phyloP scores from a whole-genome alignment of 1,284 basidiomycete genomes.

The Fomes fomentarius region DNA sequence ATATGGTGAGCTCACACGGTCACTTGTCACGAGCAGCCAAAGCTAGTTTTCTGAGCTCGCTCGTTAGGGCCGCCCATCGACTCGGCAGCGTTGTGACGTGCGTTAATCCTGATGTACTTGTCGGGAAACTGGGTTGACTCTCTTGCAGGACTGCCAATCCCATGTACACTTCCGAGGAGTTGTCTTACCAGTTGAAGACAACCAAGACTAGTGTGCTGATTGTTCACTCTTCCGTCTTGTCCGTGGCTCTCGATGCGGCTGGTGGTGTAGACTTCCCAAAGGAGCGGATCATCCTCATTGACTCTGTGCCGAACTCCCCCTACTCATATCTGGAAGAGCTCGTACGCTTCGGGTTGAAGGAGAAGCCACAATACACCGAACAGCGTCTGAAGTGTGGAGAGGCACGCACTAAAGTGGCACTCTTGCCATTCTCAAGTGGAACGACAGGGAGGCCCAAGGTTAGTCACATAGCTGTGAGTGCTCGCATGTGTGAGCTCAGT shows the following conservation, averaged over 20 bases:
- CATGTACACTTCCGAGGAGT: constrained; percentile 8
- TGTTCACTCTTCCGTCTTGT: constrained; percentile 50
- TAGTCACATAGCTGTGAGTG: background rate
- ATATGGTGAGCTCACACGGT: no score
- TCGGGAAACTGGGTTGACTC: background rate
- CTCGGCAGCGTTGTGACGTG: background rate
- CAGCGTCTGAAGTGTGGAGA: constrained; percentile 58
- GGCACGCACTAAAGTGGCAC: constrained; percentile 62
- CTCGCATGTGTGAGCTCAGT: no score
- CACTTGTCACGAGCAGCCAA: no score
- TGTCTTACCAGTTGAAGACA: constrained; percentile 54
- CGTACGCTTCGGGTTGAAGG: constrained; percentile 47
- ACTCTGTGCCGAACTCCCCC: constrained; percentile 25
- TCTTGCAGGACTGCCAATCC: constrained; percentile 7
- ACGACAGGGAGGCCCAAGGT: constrained; percentile 78
- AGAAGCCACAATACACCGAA: constrained; percentile 42
- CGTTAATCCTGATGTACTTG: constrained; percentile 14
- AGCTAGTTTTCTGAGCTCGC: no score
- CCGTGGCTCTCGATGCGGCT: constrained; percentile 52
- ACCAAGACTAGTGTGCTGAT: constrained; percentile 58
- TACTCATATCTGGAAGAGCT: constrained; percentile 35
- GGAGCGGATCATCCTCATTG: constrained; percentile 55
- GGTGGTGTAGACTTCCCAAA: constrained; percentile 47
- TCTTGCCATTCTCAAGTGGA: constrained; percentile 77
- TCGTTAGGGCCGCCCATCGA: background rate